Conservation (phyloP, 345 rosid species). For the Salix brachista region DNA sequence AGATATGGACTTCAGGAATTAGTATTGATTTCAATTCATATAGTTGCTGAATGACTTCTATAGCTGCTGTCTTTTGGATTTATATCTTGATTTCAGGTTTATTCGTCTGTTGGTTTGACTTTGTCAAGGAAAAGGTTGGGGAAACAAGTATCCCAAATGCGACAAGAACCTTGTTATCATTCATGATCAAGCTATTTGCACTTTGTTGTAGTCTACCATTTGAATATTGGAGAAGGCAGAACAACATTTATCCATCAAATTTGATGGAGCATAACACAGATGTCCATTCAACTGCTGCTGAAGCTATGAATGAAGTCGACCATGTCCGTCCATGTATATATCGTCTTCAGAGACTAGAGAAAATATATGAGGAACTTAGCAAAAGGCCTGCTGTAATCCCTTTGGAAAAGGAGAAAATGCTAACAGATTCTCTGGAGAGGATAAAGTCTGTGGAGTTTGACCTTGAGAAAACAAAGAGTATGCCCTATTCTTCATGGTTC, state of each 20-base stretch:
- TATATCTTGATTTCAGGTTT: constrained; percentile 34
- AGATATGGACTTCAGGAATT: not conserved
- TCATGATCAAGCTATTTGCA: constrained; percentile 47
- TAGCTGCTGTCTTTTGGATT: not conserved
- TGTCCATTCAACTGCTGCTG: constrained; percentile 23
- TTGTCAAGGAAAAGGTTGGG: constrained; percentile 42
- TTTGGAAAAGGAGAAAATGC: constrained; percentile 71
- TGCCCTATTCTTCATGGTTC: constrained; percentile 12
- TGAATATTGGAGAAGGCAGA: constrained; percentile 54
- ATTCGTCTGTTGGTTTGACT: constrained; percentile 38
- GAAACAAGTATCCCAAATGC: constrained; percentile 30
- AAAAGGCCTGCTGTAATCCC: constrained; percentile 72
- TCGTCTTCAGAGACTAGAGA: constrained; percentile 74
- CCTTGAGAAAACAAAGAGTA: constrained; percentile 84
- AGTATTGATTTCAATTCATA: not conserved
- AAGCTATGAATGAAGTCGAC: constrained; percentile 41
- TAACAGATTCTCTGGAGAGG: constrained; percentile 74
- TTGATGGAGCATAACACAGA: constrained; percentile 27
- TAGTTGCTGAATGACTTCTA: not conserved
- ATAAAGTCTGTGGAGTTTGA: constrained; percentile 82
- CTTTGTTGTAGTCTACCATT: constrained; percentile 34
- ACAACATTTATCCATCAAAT: constrained; percentile 41
- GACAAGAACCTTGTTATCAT: constrained; percentile 36
- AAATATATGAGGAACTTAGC: constrained; percentile 49
- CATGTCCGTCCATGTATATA: constrained; percentile 57